Conservation (phyloP, 2,329 filamentous ascomycete species). For the Ophiocordyceps robertsii region DNA sequence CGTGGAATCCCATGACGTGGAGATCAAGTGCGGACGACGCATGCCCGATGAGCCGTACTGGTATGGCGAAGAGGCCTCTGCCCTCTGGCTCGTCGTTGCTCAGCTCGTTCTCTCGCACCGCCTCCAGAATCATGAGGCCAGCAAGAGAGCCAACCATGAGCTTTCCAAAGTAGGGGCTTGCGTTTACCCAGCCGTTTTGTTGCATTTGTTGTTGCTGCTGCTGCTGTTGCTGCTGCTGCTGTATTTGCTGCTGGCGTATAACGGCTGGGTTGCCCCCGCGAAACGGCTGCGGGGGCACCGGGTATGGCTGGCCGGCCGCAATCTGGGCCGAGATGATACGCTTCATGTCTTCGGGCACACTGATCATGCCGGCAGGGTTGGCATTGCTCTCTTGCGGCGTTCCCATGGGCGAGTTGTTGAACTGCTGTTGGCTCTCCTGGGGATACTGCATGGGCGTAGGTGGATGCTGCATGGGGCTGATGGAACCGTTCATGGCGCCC, state of each 20-base stretch:
- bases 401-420: constrained; percentile 29
- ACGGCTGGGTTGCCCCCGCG: constrained; percentile 27
- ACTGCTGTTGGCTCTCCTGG: constrained; percentile 27
- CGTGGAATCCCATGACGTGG: constrained; percentile 39
- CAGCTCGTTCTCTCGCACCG: constrained; percentile 53
- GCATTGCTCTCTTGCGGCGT: constrained; percentile 26
- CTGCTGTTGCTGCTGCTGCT: constrained; percentile 33
- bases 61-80: constrained; percentile 53
- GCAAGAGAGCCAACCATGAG: constrained; percentile 89
- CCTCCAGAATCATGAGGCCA: constrained; percentile 83
- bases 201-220: constrained; percentile 36
- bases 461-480: constrained; percentile 40
- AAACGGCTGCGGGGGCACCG: constrained; percentile 33
- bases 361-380: constrained; percentile 44
- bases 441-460: constrained; percentile 38
- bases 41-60: constrained; percentile 40
- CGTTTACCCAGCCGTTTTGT: constrained; percentile 38
- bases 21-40: constrained; percentile 35
- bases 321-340: constrained; percentile 45
- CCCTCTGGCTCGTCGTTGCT: constrained; percentile 50
- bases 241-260: constrained; percentile 42
- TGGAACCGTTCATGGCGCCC: constrained; percentile 53
- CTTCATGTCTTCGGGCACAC: constrained; percentile 53
- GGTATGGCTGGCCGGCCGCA: constrained; percentile 40
- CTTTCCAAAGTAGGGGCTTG: constrained; percentile 51